Evolutionary conservation across 2,329 filamentous ascomycete species (phyloP), one percentile per base, ranked within the genome.

Genomic region (Teratosphaeria zuluensis): DNA sequence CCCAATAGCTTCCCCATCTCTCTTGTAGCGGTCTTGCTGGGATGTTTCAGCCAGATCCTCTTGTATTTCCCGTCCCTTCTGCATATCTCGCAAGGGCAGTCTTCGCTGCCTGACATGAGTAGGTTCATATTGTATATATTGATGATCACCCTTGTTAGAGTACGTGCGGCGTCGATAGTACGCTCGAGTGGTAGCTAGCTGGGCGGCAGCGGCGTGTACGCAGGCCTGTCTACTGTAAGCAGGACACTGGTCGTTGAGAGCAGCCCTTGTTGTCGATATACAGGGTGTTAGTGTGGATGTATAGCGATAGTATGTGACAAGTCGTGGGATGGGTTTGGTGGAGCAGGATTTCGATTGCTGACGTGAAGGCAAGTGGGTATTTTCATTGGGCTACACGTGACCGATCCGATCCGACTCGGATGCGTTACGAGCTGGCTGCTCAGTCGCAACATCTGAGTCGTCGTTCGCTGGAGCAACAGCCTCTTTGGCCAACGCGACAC

Each of bases 401-500:
- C 19, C 38, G 38, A 46, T 2, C 38, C 38, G 42, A 21, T 19
- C 42, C 19, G 19, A 21, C n/a, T 21, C 42, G 9, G 42, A 21
- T 5, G 16, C 42, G 6, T 19, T 6, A 19, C 16, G 12, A 16
- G 16, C 16, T 16, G 38, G 14, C 16, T 48, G 19, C 21, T 19
- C 42, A 48, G 4, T 9, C 33, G 33, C 42, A 48, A 16, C 42
- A 21, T 1, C 9, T 21, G 2, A 11, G 8, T 21, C 42, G 42
- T 48, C 42, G 42, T 19, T 48, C 16, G 42, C 19, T 21, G n/a
- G n/a, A 48, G 19, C 24, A 8, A 51, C 28, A 8, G 53, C 61
- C 48, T 76, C 75, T 32, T 66, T 68, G 0, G 75, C 74, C 58
- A 79, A 62, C 14, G 72, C 73, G 30, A 68, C 65, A 19, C 72